phyloP scores from a whole-genome alignment of 1,284 basidiomycete genomes.

The Pseudozyma tsukubaensis region DNA sequence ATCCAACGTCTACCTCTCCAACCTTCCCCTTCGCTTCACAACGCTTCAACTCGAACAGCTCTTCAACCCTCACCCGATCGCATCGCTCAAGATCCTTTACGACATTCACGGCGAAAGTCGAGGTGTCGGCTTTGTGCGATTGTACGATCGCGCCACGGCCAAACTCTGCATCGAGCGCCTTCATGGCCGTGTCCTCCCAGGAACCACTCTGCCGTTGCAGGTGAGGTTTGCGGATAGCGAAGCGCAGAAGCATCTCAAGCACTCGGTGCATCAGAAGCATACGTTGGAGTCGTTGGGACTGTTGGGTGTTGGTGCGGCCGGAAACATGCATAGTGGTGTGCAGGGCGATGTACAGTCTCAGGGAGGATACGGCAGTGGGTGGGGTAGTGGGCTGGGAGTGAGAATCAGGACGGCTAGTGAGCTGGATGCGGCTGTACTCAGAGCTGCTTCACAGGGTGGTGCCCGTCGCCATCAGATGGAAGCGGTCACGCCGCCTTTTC shows the following conservation, averaged over 20 bases:
- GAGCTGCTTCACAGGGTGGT: neutral
- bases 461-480: no score
- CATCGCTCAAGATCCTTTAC: slow-evolving; percentile 58
- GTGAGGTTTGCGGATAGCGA: slow-evolving; percentile 64
- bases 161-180: slow-evolving; percentile 58
- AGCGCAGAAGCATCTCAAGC: slow-evolving; percentile 57
- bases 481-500: neutral
- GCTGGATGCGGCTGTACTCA: slow-evolving; percentile 8
- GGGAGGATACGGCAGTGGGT: neutral
- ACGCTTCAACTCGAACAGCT: slow-evolving; percentile 58
- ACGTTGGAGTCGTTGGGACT: slow-evolving; percentile 43
- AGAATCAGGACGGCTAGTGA: slow-evolving; percentile 21
- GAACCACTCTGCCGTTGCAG: slow-evolving; percentile 50
- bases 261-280: slow-evolving; percentile 42
- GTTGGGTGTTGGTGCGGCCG: neutral
- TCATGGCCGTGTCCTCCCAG: slow-evolving; percentile 49
- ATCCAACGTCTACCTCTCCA: slow-evolving; percentile 62
- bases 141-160: slow-evolving; percentile 50
- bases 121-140: slow-evolving; percentile 60
- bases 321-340: no score
- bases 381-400: neutral
- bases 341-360: neutral
- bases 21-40: slow-evolving; percentile 49
- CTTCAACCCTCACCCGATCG: slow-evolving; percentile 56
- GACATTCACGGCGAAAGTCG: slow-evolving; percentile 54